Percentiles rank a stretch among this genome's conserved stretches.
These are phyloP conservation scores for Ceratobasidium sp. DNA, from an alignment of 1,284 basidiomycete species.

Conservation along the genomic window DNA sequence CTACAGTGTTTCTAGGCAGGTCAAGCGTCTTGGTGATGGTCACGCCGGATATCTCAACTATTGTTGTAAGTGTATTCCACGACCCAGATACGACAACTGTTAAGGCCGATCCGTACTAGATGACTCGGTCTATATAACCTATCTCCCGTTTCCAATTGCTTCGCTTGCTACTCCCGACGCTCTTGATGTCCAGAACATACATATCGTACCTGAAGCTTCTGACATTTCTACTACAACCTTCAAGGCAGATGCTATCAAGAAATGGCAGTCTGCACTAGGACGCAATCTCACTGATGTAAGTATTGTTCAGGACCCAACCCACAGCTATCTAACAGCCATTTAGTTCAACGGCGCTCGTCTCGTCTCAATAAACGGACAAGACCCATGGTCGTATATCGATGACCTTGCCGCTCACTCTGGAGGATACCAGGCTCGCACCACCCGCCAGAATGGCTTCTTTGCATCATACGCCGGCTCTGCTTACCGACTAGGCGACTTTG, in stretches of 20 bases:
- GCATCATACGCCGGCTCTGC: constrained; percentile 61
- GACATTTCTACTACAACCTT: constrained; percentile 64
- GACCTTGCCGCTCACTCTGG: constrained; percentile 61
- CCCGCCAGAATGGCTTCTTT: constrained; percentile 62
- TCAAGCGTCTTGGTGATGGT: constrained; percentile 67
- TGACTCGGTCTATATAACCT: constrained; percentile 53
- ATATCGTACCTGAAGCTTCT: constrained; percentile 70
- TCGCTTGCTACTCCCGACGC: constrained; percentile 61
- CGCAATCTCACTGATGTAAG: constrained; percentile 59
- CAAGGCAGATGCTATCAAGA: constrained; percentile 54
- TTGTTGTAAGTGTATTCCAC: constrained; percentile 29
- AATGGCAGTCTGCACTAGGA: constrained; percentile 60
- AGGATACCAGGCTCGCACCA: constrained; percentile 59
- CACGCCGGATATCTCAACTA: constrained; percentile 65
- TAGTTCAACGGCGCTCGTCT: constrained; percentile 66
- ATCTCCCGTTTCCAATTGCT: constrained; percentile 65
- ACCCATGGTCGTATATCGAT: constrained; percentile 66
- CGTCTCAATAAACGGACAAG: constrained; percentile 62
- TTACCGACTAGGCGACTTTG: constrained; percentile 71
- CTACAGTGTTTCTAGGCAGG: constrained; percentile 56
- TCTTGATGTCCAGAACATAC: constrained; percentile 55
- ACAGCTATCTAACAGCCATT: not conserved
- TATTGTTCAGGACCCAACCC: not conserved
- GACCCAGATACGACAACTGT: not conserved
- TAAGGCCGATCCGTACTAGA: constrained; percentile 9